Percentiles rank a stretch among this genome's conserved stretches.
These are phyloP conservation scores for Pyricularia grisea DNA, from an alignment of 2,329 filamentous ascomycete genomes.

Conservation along the genomic window DNA sequence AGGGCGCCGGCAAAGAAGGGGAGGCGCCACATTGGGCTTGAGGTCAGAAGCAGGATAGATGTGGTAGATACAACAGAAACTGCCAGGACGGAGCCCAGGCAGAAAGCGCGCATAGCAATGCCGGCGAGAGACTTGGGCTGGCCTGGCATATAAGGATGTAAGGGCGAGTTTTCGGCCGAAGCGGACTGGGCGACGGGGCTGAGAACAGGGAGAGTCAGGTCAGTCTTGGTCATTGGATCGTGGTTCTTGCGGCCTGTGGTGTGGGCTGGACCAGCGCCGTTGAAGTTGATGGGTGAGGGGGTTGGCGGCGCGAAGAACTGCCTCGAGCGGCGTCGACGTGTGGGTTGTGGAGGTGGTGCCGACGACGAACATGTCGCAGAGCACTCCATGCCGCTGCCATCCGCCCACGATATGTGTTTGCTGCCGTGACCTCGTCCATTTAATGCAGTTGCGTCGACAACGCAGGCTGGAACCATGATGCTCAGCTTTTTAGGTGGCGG, in stretches of 20 bases:
- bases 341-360: neutral
- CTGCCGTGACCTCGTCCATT: neutral
- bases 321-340: conserved; percentile 3
- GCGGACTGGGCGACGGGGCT: conserved; percentile 16
- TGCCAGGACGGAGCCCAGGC: conserved; percentile 36
- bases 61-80: conserved; percentile 19
- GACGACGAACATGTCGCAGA: neutral
- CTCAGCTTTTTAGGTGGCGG: conserved; percentile 42
- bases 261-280: neutral
- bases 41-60: conserved; percentile 23
- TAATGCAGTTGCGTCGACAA: neutral
- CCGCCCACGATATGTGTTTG: neutral
- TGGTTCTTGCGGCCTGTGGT: neutral
- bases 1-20: conserved; percentile 62
- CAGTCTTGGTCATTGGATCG: neutral
- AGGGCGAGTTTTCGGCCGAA: conserved; percentile 17
- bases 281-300: neutral
- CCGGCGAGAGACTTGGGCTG: conserved; percentile 48
- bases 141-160: conserved; percentile 28
- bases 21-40: conserved; percentile 47
- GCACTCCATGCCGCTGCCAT: neutral
- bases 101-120: conserved; percentile 47
- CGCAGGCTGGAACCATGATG: neutral
- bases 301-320: neutral
- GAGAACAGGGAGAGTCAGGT: conserved; percentile 11